Evolutionary conservation across 257 asterid species (phyloP), one percentile per base, ranked within the genome.

Genomic region (Solanum virginianum): DNA sequence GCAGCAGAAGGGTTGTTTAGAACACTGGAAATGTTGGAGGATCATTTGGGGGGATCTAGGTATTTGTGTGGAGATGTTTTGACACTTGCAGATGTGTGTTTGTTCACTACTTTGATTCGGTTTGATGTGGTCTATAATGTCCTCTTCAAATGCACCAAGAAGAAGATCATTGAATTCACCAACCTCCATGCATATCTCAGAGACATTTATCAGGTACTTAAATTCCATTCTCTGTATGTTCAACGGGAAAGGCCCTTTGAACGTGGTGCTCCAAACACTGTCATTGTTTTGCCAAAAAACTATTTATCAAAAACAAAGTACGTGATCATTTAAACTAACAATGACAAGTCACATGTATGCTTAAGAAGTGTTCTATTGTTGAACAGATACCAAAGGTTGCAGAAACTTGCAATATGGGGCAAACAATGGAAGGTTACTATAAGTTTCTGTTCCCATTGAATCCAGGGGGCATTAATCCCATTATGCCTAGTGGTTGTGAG

Each of bases 81-180:
- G 82, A 95, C 98, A 11, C 95, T 97, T 60, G 94, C 99, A 54
- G 99, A 97, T 86, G 95, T 94, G 85, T 97, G 98, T 81, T 88
- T 97, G 90, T 97, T 97, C 80, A 94, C 98, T 4, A 97, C 99
- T 10, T 91, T 97, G 92, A 86, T 97, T 84, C 88, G 99, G 86
- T 97, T 97, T 83, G 99, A 97, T 89, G 87, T 88, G 10, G 98
- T 90, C 8, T 97, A 97, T 89, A 94, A 94, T 84, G 96, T 94
- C 32, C 91, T 97, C 60, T 97, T 97, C 93, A 94, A 94, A 90
- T 97, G 99, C 94, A 95, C 99, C 22, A 93, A 94, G 90, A 97
- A 92, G 97, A 95, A 95, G 94, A 89, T 97, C 80, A 55, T 93
- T 57, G 98, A 97, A 59, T 95, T 94, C 75, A 88, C 87, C 24